Conservation (phyloP, 371 early-diverging fungal species). For the Chytridium lagenaria region DNA sequence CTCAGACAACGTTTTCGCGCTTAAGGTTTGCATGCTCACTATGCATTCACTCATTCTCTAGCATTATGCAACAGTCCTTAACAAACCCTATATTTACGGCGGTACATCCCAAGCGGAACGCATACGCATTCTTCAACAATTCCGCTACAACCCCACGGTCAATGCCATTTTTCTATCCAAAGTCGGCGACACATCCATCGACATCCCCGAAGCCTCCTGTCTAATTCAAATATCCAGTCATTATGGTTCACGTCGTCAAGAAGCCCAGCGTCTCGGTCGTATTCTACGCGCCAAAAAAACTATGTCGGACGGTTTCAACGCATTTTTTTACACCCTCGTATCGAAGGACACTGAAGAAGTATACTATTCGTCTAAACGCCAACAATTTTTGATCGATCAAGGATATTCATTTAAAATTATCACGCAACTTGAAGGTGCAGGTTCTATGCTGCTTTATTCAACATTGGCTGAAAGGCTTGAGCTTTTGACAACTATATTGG, state of each 20-base stretch:
- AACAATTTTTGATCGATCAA: constrained; percentile 99
- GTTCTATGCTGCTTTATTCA: constrained; percentile 75
- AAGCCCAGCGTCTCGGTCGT: constrained; percentile 97
- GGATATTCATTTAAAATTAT: constrained; percentile 59
- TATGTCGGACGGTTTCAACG: constrained; percentile 84
- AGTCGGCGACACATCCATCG: constrained; percentile 99
- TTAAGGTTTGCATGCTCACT: constrained; percentile 64
- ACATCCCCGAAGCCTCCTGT: constrained; percentile 99
- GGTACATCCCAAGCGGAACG: constrained; percentile 96
- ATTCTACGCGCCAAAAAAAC: constrained; percentile 94
- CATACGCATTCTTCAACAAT: constrained; percentile 93
- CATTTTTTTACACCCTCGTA: constrained; percentile 97
- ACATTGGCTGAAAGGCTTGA: constrained; percentile 84
- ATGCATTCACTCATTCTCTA: constrained; percentile 28
- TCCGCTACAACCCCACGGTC: constrained; percentile 91
- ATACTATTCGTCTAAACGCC: constrained; percentile 97
- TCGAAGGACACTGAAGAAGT: constrained; percentile 99
- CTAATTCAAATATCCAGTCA: constrained; percentile 98
- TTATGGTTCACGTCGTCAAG: constrained; percentile 99
- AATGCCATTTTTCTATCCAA: constrained; percentile 99
- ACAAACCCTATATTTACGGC: constrained; percentile 97
- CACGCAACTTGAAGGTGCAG: constrained; percentile 79
- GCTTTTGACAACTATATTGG: constrained; percentile 85
- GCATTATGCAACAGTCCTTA: constrained; percentile 91
- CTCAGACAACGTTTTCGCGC: constrained; percentile 98